Evolutionary conservation across 169 alveolate species (phyloP).

Genomic region (Eimeria tenella): DNA sequence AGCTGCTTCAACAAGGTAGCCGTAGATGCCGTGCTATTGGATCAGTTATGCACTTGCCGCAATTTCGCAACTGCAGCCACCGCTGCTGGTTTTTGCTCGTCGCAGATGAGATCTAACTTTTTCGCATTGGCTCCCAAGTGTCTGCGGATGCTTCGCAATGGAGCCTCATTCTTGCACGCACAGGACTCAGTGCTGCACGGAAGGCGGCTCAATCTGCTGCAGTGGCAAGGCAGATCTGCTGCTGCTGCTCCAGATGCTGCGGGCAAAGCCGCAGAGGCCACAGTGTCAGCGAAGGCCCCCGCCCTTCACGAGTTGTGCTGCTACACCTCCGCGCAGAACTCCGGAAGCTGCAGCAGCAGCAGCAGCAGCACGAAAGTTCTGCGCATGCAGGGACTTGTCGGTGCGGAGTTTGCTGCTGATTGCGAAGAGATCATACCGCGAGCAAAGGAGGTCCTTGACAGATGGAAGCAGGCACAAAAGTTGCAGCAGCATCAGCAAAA

Average conservation of each 20-base stretch:
- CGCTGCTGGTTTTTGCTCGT: not conserved
- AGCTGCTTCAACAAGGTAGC: no score
- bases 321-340: not conserved
- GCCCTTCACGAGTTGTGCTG: not conserved
- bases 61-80: not conserved
- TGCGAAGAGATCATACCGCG: slow-evolving; percentile 14
- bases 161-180: not conserved
- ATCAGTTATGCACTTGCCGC: not conserved
- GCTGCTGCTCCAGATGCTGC: not conserved
- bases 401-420: slow-evolving; percentile 44
- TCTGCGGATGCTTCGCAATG: not conserved
- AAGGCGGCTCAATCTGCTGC: not conserved
- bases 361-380: not conserved
- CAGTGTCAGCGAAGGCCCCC: not conserved
- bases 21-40: not conserved
- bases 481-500: not conserved
- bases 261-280: not conserved
- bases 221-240: not conserved
- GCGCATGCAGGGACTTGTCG: slow-evolving; percentile 22
- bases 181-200: not conserved
- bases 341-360: not conserved
- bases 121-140: not conserved
- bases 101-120: not conserved
- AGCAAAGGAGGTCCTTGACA: not conserved
- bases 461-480: not conserved